Evolutionary conservation across 768 basidiomycete species (phyloP).

Genomic region (Serpula lacrymans): DNA sequence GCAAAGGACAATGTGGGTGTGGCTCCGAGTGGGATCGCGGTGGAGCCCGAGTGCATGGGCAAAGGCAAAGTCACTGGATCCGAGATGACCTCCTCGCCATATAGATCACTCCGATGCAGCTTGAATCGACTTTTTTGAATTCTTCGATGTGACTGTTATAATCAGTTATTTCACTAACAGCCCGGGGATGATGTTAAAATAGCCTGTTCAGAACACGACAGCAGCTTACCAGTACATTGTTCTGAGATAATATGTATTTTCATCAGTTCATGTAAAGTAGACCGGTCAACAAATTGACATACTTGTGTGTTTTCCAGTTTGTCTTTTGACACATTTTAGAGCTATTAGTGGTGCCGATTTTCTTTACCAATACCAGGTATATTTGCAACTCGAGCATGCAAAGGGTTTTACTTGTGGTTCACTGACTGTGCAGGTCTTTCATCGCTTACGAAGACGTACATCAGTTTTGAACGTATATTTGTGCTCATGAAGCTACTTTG

Average conservation of each 20-base stretch:
- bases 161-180: background rate
- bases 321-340: constrained; percentile 20
- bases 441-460: constrained; percentile 10
- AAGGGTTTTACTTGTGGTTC: constrained; percentile 15
- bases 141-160: constrained; percentile 9
- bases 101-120: constrained; percentile 17
- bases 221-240: background rate
- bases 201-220: background rate
- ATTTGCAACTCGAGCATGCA: constrained; percentile 17
- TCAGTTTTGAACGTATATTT: constrained; percentile 12
- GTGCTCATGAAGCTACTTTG: constrained; percentile 13
- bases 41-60: constrained; percentile 20
- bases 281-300: too few species aligned
- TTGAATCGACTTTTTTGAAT: constrained; percentile 10
- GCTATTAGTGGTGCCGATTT: too few species aligned
- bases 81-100: constrained; percentile 15
- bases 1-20: constrained; percentile 24
- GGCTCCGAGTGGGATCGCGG: constrained; percentile 19
- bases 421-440: constrained; percentile 13
- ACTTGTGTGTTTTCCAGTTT: constrained; percentile 23
- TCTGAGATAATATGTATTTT: background rate
- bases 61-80: constrained; percentile 11
- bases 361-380: constrained; percentile 23
- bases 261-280: too few species aligned
- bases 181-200: too few species aligned